Base-by-base conservation (phyloP, 768 basidiomycete genomes). In the Calocera cornea region DNA sequence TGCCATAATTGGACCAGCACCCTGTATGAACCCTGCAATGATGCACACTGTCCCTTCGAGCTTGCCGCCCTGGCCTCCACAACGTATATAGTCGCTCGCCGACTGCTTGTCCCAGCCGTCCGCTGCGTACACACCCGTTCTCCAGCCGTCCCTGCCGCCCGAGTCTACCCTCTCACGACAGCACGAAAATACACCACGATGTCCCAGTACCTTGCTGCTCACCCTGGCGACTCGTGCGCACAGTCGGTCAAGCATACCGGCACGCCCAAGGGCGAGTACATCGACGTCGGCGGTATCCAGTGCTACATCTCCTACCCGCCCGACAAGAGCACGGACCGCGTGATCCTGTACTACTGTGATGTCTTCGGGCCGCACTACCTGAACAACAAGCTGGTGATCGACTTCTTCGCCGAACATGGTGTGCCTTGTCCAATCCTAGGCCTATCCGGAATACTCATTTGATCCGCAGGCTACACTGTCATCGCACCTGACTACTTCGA, bases 401-500 rank as follows among this genome's bases (percentile, higher is more conserved):
- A 88, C 72, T 87, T 82, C 70, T 86, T 83, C 69, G 86, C 87
- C 1, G 76, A 82, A 5, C 78, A 83, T n/a, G 86, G 87, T 87
- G 66, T 1, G 76, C 65, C 7, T 33, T 16, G 34, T 36, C 27
- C 40, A 34, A 22, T 47, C 8, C 5, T 29, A 5, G 5, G 36
- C 7, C 36, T 38, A 2, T 49, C 24, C 34, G 40, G 10, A 68
- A n/a, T 34, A 40, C 68, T 24, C 27, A 19, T 38, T 31, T 19
- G 50, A 0, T 2, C 14, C 49, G 16, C 16, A 87, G 86, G 86
- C 0, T 87, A 82, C 72, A 75, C 78, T 50, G 85, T 87, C 2
- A 73, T 87, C 2, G 85, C 84, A 1, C 74, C 83, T 44, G 87
- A 87, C 69, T 87, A 86, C 74, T 86, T 88, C 75, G 79, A 85